phyloP scores from a whole-genome alignment of 2,329 filamentous ascomycete species.

The Fusarium armeniacum region DNA sequence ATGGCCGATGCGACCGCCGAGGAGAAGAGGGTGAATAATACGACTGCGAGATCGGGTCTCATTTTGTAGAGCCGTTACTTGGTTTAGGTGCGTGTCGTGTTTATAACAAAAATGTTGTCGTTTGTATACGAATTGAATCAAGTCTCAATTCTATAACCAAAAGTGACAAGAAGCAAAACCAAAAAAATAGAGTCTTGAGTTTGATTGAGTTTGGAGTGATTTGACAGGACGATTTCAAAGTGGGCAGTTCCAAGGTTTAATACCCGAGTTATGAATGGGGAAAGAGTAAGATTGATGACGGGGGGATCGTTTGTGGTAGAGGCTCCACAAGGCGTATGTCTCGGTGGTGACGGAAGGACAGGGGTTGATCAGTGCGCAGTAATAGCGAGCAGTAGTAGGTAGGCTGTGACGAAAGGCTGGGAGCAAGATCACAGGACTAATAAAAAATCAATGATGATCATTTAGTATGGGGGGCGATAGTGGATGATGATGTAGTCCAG shows the following conservation, averaged over 20 bases:
- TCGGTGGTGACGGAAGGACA: constrained; percentile 1
- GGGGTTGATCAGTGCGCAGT: constrained; percentile 3
- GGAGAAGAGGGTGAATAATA: constrained; percentile 51
- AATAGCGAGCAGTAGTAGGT: background rate
- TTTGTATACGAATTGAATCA: background rate
- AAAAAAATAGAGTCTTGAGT: constrained; percentile 2
- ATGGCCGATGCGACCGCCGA: constrained; percentile 48
- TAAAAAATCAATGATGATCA: constrained; percentile 13
- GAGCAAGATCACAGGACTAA: constrained; percentile 12
- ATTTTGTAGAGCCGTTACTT: constrained; percentile 44
- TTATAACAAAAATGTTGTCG: constrained; percentile 7
- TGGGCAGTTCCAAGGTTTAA: constrained; percentile 38
- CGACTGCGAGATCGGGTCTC: constrained; percentile 52
- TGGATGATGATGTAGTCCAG: constrained; percentile 29
- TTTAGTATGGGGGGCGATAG: constrained; percentile 22
- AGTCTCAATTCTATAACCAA: constrained; percentile 8
- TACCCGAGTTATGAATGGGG: constrained; percentile 15
- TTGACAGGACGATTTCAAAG: constrained; percentile 11
- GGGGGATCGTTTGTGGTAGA: constrained; percentile 2
- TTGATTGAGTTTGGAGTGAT: constrained; percentile 21
- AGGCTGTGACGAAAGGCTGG: constrained; percentile 9
- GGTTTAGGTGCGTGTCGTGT: background rate
- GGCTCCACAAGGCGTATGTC: constrained; percentile 25
- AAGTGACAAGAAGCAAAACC: background rate
- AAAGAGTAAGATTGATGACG: constrained; percentile 29